Evolutionary conservation across 345 rosid genomes (phyloP), one percentile per base, ranked within the genome.

Genomic region (Linum trigynum): DNA sequence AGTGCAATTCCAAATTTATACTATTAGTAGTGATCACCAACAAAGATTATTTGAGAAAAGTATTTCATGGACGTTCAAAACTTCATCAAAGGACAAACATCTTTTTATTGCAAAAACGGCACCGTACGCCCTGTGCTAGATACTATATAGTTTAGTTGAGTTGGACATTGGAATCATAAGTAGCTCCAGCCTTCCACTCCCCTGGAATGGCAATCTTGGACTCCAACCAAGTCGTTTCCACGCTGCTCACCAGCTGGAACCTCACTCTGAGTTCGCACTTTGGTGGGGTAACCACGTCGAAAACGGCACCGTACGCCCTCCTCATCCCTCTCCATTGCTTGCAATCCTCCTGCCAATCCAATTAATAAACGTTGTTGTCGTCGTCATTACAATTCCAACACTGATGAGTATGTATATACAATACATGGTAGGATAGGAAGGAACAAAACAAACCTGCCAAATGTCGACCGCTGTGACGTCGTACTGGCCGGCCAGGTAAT

Each of bases 291-390:
- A n/a, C 41, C 63, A 38, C n/a, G 63, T 60, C 63, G 14, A 36
- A 60, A 2, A 60, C 63, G 2, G 63, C 63, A 41, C 63, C 63
- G n/a, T 60, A 38, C 39, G 63, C 63, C 63, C 41, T 60, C 42
- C 63, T 60, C 63, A 60, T 60, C 17, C 5, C 41, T 14, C 40
- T 60, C 63, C 63, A 60, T 3, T 60, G 39, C 63, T 60, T 38
- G 41, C 63, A 36, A 7, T 60, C 42, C 42, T 60, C 63, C 63
- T 60, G 23, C 1, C 23, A 14, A 55, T 55, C 4, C 15, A 11
- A 14, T 11, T 55, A 55, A 55, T 55, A 55, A 55, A 55, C 5
- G 57, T 11, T 3, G 17, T 35, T 8, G 23, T 7, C 15, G 3
- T 23, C 32, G 32, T 23, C 32, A 23, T 23, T 23, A 23, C 32